These are phyloP conservation scores for Sporisorium reilianum DNA, from an alignment of 1,284 basidiomycete genomes.

Conservation along the genomic window DNA sequence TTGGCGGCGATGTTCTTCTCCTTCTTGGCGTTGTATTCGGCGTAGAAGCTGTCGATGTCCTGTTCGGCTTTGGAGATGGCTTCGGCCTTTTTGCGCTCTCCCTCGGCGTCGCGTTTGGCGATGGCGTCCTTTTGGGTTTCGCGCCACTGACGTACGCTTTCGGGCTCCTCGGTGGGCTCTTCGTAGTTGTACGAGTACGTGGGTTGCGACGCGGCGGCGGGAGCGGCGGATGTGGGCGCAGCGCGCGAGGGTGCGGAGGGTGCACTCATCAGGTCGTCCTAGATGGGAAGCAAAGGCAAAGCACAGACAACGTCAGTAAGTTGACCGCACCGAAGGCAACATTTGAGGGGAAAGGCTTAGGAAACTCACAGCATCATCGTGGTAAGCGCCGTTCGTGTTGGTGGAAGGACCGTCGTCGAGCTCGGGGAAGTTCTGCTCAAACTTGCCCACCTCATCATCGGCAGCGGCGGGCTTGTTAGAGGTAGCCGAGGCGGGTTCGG, in stretches of 20 bases:
- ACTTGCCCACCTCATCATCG: conserved; percentile 84
- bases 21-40: conserved; percentile 90
- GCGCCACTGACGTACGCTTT: conserved; percentile 77
- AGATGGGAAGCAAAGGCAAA: conserved; percentile 7
- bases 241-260: conserved; percentile 38
- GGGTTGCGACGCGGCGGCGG: conserved; percentile 17
- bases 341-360: background rate
- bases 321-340: too few species aligned
- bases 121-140: conserved; percentile 89
- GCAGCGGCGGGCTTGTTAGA: conserved; percentile 27
- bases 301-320: background rate
- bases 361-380: conserved; percentile 35
- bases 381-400: conserved; percentile 31
- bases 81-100: conserved; percentile 83
- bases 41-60: conserved; percentile 95
- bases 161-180: conserved; percentile 59
- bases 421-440: conserved; percentile 91
- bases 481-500: conserved; percentile 17
- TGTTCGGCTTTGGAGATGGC: conserved; percentile 89
- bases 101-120: conserved; percentile 81
- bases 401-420: conserved; percentile 72
- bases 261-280: conserved; percentile 70
- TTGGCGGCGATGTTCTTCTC: conserved; percentile 93
- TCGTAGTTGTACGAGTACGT: conserved; percentile 29
- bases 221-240: conserved; percentile 5